Base-by-base conservation (phyloP, 331 rosid species). In the Pyracantha coccinea region DNA sequence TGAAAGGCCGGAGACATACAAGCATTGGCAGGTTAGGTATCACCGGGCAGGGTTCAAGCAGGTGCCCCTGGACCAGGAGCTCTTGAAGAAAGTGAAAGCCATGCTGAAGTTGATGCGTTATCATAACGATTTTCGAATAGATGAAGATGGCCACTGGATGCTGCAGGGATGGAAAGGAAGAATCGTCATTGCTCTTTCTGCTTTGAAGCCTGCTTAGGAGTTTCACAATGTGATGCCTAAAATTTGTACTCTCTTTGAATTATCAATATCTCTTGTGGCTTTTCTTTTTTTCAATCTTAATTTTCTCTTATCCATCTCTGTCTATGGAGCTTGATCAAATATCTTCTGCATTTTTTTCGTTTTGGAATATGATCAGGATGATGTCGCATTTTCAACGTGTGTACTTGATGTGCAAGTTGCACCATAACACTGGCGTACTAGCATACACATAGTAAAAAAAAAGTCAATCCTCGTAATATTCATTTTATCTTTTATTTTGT, bases 1-100 rank as follows among this genome's bases (percentile, higher is more conserved):
- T 45, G 85, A 74, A 15, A 72, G 80, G 70, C 82, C 83, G 0
- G 85, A 82, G 73, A 74, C 80, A 12, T 82, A 78, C 74, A 82
- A 57, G 77, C 77, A 73, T 66, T 73, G 82, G 85, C 75, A 62
- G 72, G 77, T 64, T 4, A 73, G 85, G 82, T 53, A 58, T 59
- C 31, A 19, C 3, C 74, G 79, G 50, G 82, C 77, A 1, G 85
- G 85, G 19, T 82, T 82, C 65, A 73, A 67, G 79, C 85, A 78
- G 77, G 44, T 69, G 14, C 74, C 79, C 15, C 59, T 78, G 6
- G 81, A 82, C 66, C 62, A 17, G 62, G 70, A 82, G 60, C 52
- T 59, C 52, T 19, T 69, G 19, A 41, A 21, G 72, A 21, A 63
- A 11, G 54, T 74, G 64, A 68, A 66, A 45, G 33, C 17, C 6